phyloP scores from a whole-genome alignment of 768 basidiomycete genomes.

The Royoungia palumana region DNA sequence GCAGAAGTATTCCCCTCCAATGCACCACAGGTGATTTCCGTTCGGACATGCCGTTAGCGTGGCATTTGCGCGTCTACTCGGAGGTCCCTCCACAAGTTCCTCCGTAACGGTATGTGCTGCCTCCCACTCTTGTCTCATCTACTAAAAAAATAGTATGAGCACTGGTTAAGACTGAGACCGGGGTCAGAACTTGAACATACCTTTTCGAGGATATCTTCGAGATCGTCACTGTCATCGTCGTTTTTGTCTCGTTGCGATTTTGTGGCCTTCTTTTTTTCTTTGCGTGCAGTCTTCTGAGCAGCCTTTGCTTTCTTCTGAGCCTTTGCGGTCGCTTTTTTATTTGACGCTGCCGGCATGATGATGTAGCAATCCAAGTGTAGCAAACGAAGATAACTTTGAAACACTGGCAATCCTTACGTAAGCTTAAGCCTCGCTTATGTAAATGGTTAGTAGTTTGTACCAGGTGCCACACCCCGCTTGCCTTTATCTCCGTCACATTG shows the following conservation, averaged over 20 bases:
- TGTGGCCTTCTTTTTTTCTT: conserved; percentile 58
- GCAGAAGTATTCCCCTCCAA: conserved; percentile 85
- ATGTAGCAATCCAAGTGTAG: no score
- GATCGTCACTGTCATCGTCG: conserved; percentile 70
- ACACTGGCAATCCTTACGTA: no score
- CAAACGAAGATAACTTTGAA: no score
- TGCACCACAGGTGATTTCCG: conserved; percentile 79
- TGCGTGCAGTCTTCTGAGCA: conserved; percentile 64
- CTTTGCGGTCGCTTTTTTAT: conserved; percentile 49
- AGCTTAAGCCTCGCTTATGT: no score
- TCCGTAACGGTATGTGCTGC: conserved; percentile 79
- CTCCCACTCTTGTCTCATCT: conserved; percentile 85
- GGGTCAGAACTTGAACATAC: conserved; percentile 35
- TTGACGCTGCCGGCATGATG: conserved; percentile 11
- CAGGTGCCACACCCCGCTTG: no score
- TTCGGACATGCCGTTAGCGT: conserved; percentile 77
- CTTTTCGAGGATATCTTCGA: conserved; percentile 81
- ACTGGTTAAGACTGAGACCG: background rate
- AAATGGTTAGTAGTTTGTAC: no score
- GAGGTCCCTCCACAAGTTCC: conserved; percentile 79
- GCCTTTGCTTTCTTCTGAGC: conserved; percentile 66
- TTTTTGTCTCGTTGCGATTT: conserved; percentile 44
- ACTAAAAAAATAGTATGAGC: conserved; percentile 31
- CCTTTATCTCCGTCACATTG: no score
- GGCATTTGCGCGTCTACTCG: conserved; percentile 79